A percentile compares a stretch with the other conserved stretches of the same genome.
phyloP scores from a whole-genome alignment of 805 yeast genomes.

The Torulaspora maleeae region DNA sequence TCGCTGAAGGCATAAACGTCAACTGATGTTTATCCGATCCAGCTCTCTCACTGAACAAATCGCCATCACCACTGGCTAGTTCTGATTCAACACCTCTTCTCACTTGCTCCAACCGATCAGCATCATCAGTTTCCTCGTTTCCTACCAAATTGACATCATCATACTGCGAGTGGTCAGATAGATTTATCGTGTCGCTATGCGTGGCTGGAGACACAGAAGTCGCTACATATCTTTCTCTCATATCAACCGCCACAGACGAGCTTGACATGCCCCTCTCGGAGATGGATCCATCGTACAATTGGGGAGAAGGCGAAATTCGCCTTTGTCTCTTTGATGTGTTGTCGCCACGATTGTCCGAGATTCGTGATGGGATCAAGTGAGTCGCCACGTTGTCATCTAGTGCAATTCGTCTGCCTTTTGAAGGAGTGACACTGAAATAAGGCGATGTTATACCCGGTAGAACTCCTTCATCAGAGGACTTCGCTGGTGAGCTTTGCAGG shows the following conservation, averaged over 20 bases:
- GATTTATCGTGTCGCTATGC: not conserved
- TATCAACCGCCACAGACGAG: not conserved
- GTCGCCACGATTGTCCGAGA: not conserved
- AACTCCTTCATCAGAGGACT: not conserved
- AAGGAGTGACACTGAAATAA: constrained; percentile 11
- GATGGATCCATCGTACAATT: not conserved
- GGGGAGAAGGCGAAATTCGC: not conserved
- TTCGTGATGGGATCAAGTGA: not conserved
- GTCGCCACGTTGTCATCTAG: not conserved
- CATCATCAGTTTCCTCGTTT: too few relatives aligned
- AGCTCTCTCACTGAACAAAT: not conserved
- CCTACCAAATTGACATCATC: not conserved
- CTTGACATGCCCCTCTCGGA: not conserved
- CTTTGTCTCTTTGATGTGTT: not conserved
- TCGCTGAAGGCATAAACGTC: too few relatives aligned
- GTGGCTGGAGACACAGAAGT: not conserved
- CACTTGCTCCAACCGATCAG: not conserved
- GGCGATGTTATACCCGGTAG: constrained; percentile 9
- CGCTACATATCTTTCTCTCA: not conserved
- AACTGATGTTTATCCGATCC: too few relatives aligned
- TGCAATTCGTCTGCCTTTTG: constrained; percentile 8
- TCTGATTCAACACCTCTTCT: not conserved
- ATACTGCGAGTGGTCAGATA: not conserved
- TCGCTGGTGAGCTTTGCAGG: constrained; percentile 21
- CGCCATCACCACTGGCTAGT: not conserved